Percentiles rank a stretch among this genome's conserved stretches.
phyloP scores from a whole-genome alignment of 1,284 basidiomycete species.

The Tylopilus sp. region DNA sequence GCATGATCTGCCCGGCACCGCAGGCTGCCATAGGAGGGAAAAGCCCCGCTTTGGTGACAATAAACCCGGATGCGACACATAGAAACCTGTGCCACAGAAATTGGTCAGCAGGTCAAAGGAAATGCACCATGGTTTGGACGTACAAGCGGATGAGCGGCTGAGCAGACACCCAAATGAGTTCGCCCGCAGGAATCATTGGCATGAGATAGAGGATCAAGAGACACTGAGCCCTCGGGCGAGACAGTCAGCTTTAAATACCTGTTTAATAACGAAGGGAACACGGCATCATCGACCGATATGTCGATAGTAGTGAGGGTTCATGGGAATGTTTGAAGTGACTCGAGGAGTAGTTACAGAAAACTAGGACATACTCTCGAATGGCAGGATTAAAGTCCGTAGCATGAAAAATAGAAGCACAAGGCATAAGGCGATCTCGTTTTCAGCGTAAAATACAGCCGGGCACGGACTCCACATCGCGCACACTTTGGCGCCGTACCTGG shows the following conservation, averaged over 20 bases:
- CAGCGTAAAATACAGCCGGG: neutral
- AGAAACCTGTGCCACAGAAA: slow-evolving; percentile 43
- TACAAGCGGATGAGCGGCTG: slow-evolving; percentile 62
- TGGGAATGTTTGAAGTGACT: neutral
- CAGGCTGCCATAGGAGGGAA: slow-evolving; percentile 58
- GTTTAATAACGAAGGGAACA: neutral
- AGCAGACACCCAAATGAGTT: slow-evolving; percentile 56
- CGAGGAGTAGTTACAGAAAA: neutral
- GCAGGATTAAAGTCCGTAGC: no score
- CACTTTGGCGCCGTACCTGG: neutral
- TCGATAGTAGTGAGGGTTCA: neutral
- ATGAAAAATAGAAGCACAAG: no score
- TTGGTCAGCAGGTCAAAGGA: neutral
- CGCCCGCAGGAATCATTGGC: slow-evolving; percentile 38
- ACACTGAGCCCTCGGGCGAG: neutral
- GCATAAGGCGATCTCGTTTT: neutral
- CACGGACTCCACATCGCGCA: neutral
- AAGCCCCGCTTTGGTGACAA: slow-evolving; percentile 59
- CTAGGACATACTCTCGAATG: no score
- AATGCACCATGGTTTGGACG: slow-evolving; percentile 19
- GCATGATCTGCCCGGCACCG: slow-evolving; percentile 57
- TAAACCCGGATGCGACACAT: slow-evolving; percentile 54
- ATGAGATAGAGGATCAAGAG: slow-evolving; percentile 1
- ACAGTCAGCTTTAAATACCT: neutral
- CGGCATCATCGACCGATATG: slow-evolving; percentile 2